phyloP scores from a whole-genome alignment of 1,284 basidiomycete species.

The Sphaerobolus stellatus region DNA sequence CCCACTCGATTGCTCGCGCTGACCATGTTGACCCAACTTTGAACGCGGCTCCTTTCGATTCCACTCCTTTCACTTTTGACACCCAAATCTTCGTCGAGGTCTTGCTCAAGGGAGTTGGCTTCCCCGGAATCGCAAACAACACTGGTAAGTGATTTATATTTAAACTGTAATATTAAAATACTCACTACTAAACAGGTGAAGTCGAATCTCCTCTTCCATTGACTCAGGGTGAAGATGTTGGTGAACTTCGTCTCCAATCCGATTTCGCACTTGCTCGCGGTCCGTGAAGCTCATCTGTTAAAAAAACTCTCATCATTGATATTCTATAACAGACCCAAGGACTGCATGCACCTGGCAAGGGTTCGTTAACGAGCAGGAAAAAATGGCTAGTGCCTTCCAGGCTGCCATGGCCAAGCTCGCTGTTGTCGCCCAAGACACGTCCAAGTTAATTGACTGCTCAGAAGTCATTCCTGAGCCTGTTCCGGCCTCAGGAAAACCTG shows the following conservation, averaged over 20 bases:
- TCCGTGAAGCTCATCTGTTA: neutral
- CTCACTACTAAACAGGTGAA: neutral
- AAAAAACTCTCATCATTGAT: neutral
- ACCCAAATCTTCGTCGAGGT: slow-evolving; percentile 21
- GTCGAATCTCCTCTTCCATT: slow-evolving; percentile 4
- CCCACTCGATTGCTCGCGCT: slow-evolving; percentile 18
- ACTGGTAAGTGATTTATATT: neutral
- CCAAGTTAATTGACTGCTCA: slow-evolving; percentile 33
- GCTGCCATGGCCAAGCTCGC: slow-evolving; percentile 37
- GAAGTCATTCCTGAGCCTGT: slow-evolving; percentile 35
- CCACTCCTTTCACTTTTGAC: slow-evolving; percentile 21
- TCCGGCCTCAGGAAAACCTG: slow-evolving; percentile 11
- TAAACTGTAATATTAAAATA: neutral
- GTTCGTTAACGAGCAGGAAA: slow-evolving; percentile 27
- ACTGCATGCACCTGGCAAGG: slow-evolving; percentile 39
- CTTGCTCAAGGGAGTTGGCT: slow-evolving; percentile 14
- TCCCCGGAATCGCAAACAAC: slow-evolving; percentile 13
- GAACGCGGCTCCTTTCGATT: slow-evolving; percentile 17
- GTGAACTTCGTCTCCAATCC: slow-evolving; percentile 7
- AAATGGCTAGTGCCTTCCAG: slow-evolving; percentile 34
- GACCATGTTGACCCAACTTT: slow-evolving; percentile 17
- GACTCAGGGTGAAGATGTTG: neutral
- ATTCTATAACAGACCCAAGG: slow-evolving; percentile 23
- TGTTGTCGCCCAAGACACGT: slow-evolving; percentile 30
- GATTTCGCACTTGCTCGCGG: slow-evolving; percentile 6